A percentile compares a stretch with the other conserved stretches of the same genome.
Evolutionary conservation across 1,139 yeast species (phyloP).

Genomic region (Sporopachydermia cereana): DNA sequence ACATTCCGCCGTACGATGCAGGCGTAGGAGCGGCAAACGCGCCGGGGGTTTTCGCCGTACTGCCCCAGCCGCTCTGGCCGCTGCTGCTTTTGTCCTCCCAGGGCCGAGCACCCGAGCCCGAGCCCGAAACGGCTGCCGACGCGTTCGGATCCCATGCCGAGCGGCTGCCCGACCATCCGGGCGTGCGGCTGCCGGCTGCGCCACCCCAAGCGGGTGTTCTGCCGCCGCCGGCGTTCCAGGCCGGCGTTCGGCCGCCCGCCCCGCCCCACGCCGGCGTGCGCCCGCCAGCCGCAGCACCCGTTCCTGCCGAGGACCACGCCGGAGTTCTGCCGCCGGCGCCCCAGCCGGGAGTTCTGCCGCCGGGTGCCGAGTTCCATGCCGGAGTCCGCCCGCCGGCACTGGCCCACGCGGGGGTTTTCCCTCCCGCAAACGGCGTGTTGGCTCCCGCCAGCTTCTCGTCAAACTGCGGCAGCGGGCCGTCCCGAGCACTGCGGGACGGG

Average conservation of each 20-base stretch:
- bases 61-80: conserved; percentile 24
- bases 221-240: conserved; percentile 32
- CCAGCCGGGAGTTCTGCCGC: conserved; percentile 21
- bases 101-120: conserved; percentile 15
- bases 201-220: conserved; percentile 32
- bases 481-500: conserved; percentile 32
- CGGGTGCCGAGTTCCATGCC: conserved; percentile 32
- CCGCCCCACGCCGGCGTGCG: conserved; percentile 26
- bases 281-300: conserved; percentile 23
- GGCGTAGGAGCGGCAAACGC: conserved; percentile 24
- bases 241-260: conserved; percentile 29
- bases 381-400: conserved; percentile 43
- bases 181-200: conserved; percentile 10
- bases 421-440: conserved; percentile 24
- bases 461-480: conserved; percentile 19
- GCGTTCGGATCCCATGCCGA: conserved; percentile 17
- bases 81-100: conserved; percentile 22
- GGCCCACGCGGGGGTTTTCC: conserved; percentile 36
- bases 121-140: conserved; percentile 16
- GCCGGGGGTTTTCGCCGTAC: conserved; percentile 17
- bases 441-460: conserved; percentile 12
- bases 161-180: conserved; percentile 10
- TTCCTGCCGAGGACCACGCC: conserved; percentile 26
- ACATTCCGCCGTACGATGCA: conserved; percentile 23
- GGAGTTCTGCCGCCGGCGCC: conserved; percentile 36